Evolutionary conservation across 2,329 filamentous ascomycete genomes (phyloP), one percentile per base, ranked within the genome.

Genomic region (Monascus ruber): DNA sequence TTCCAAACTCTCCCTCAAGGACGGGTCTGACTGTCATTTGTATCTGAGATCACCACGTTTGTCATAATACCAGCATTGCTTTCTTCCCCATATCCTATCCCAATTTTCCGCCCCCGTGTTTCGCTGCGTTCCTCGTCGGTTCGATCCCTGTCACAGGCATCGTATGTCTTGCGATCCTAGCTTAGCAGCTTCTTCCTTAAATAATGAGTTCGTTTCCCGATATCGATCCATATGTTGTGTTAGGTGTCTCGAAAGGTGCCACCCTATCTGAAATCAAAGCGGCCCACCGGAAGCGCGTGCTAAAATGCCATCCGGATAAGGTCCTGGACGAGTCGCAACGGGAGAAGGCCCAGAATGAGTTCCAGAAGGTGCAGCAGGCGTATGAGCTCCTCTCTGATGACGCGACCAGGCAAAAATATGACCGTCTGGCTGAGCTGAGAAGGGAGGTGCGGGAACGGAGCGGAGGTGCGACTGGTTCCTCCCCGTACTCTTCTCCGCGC

Each of bases 291-390:
- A 94, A 93, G 62, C 78, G 93, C 32, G 85, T 85, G 29, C 75
- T 94, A 50, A 86, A 84, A 61, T 88, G 83, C 57, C 88, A 95
- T 52, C 88, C 88, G 28, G 88, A 95, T 70, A 94, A 94, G 66
- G 77, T 94, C 46, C 81, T 86, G 49, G 78, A 94, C 53, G 78
- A 81, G 38, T 70, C 77, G 10, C 69, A 83, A 53, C 93, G 91
- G 64, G 77, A 78, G 42, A 69, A 77, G 51, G 93, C 88, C 61
- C 79, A 84, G 51, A 81, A 86, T 51, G 81, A 94, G 63, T 98
- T 96, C 55, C 87, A 95, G 63, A 80, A 79, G 58, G 85, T 96
- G 28, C 88, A 95, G 61, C 78, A 88, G 52, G 88, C 91, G 37
- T 98, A 94, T 64, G 91, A 96, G 63, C 71, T 91, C 26, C 76